Evolutionary conservation across 2,329 filamentous ascomycete genomes (phyloP).

Genomic region (Colletotrichum tamarilloi): DNA sequence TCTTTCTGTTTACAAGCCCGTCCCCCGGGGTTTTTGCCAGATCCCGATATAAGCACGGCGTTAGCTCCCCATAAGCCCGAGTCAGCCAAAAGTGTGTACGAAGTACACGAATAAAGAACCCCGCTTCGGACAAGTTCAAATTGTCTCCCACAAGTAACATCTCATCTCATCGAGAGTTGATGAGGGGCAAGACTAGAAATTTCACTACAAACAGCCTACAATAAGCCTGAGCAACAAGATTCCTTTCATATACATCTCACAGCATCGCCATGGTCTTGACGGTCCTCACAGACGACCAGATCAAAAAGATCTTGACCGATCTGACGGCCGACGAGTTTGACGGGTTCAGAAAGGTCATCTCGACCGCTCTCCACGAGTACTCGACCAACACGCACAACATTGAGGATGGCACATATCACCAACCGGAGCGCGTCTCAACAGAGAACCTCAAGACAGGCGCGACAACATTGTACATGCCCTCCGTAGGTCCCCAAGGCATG

Average conservation of each 20-base stretch:
- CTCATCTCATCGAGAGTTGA: background rate
- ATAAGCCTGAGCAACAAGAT: background rate
- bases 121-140: slow-evolving; percentile 11
- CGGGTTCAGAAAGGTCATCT: slow-evolving; percentile 60
- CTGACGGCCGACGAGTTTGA: slow-evolving; percentile 65
- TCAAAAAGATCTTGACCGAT: slow-evolving; percentile 64
- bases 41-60: background rate
- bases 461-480: slow-evolving; percentile 81
- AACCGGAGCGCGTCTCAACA: slow-evolving; percentile 64
- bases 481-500: slow-evolving; percentile 70
- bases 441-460: slow-evolving; percentile 59
- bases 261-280: slow-evolving; percentile 62
- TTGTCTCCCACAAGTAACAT: background rate
- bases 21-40: background rate
- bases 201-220: background rate
- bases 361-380: slow-evolving; percentile 68
- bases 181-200: background rate
- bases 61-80: slow-evolving; percentile 20
- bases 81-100: slow-evolving; percentile 6
- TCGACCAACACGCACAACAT: slow-evolving; percentile 64
- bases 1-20: background rate
- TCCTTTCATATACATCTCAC: background rate
- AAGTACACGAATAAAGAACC: slow-evolving; percentile 3
- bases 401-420: slow-evolving; percentile 59
- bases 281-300: slow-evolving; percentile 68